phyloP scores from a whole-genome alignment of 2,329 filamentous ascomycete species.

The Penicillium sp. region DNA sequence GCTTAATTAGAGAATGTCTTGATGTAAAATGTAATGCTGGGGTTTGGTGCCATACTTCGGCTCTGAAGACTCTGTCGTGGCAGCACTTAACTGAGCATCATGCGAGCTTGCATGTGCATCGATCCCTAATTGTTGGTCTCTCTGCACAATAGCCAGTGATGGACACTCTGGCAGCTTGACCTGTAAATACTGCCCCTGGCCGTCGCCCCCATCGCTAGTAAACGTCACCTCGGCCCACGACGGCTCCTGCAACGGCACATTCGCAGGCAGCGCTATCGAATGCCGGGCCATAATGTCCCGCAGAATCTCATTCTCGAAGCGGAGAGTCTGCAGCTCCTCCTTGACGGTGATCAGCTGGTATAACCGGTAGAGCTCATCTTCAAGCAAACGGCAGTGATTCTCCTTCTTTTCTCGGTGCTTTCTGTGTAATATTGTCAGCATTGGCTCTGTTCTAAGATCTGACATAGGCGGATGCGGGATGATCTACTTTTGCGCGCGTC shows the following conservation, averaged over 20 bases:
- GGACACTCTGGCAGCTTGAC: background rate
- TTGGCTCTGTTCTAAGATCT: background rate
- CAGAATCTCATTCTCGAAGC: constrained; percentile 5
- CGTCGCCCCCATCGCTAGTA: background rate
- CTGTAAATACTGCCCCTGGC: background rate
- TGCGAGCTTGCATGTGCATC: background rate
- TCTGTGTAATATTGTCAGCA: background rate
- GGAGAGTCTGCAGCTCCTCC: background rate
- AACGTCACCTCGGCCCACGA: constrained; percentile 2
- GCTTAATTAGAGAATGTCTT: background rate
- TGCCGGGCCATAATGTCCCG: constrained; percentile 5
- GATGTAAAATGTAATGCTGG: background rate
- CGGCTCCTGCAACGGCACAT: background rate
- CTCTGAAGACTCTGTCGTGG: background rate
- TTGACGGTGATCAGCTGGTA: background rate
- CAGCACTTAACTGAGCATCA: background rate
- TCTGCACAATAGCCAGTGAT: no score
- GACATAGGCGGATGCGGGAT: background rate
- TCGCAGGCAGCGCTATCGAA: constrained; percentile 3
- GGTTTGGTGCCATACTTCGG: background rate
- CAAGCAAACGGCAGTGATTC: background rate
- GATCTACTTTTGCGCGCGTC: constrained; percentile 1
- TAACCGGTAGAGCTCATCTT: constrained; percentile 3
- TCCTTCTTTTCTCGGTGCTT: constrained; percentile 2
- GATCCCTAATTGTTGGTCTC: background rate